Conservation (phyloP, 2,329 filamentous ascomycete genomes). For the Neofusicoccum sp. region DNA sequence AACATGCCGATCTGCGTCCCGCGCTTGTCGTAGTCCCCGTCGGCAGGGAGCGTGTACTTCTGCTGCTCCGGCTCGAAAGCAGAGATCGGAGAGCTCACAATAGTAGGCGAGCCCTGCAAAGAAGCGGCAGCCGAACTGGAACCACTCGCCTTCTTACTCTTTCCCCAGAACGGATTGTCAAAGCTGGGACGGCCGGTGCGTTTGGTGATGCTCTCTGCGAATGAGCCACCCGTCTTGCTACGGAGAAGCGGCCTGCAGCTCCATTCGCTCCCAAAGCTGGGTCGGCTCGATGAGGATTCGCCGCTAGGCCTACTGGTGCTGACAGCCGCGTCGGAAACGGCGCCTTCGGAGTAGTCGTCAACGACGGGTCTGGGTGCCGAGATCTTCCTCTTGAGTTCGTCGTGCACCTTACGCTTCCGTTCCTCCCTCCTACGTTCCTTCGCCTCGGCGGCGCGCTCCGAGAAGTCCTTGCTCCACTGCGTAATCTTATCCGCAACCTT, state of each 20-base stretch:
- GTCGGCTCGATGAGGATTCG: not conserved
- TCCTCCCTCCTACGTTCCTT: not conserved
- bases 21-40: not conserved
- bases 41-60: not conserved
- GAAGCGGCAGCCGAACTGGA: not conserved
- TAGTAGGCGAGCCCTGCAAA: not conserved
- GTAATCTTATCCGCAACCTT: slow-evolving; percentile 1
- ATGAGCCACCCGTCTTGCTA: not conserved
- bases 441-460: not conserved
- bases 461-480: slow-evolving; percentile 1
- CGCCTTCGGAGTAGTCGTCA: not conserved
- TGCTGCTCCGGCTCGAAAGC: not conserved
- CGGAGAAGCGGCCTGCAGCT: not conserved
- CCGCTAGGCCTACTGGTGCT: not conserved
- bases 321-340: not conserved
- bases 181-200: not conserved
- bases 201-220: not conserved
- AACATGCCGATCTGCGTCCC: not conserved
- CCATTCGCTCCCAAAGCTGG: not conserved
- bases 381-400: not conserved
- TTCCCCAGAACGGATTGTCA: not conserved
- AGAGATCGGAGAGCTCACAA: too few species aligned
- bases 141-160: not conserved
- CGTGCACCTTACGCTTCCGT: not conserved
- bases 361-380: not conserved